Evolutionary conservation across 352 stramenopile genomes (phyloP), one percentile per base, ranked within the genome.

Genomic region (Pythium brachiatum): DNA sequence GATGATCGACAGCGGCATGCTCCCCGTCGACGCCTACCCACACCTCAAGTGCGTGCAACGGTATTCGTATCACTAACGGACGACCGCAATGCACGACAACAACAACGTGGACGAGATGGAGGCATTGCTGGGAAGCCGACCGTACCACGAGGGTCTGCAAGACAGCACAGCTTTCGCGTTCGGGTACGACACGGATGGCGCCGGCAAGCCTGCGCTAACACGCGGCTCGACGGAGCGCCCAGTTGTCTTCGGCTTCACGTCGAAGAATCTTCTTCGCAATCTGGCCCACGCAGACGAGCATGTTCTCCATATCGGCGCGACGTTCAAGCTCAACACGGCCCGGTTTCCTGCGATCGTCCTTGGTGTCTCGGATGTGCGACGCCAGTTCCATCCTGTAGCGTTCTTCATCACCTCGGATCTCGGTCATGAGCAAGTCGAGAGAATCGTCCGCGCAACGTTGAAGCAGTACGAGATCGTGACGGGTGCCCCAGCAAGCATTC

Each of bases 291-390:
- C 53, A 9, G 25, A 7, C 13, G 18, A 48, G 11, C 21, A 50
- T 46, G 34, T 59, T 26, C 36, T 59, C 13, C 53, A 59, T 16
- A 20, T 59, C n/a, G 53, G 48, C 36, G 23, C 34, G 7, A 59
- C 53, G 12, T 59, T 59, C 53, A 48, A 59, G 36, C 29, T 59
- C 7, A 59, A 59, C 36, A 50, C 53, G 32, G 31, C 36, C 6
- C 16, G 34, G 9, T 59, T 59, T 15, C 53, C 53, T 4, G 15
- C 53, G 7, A 29, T 59, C 29, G 53, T 59, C 7, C 43, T 57
- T 16, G 51, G 51, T 29, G 51, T 57, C 29, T 44, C 51, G 2
- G 51, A 57, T 21, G 18, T 44, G 18, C n/a, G 23, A 7, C 26
- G 51, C 15, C 51, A 57, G 27, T 57, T 57, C 31, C 51, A 57